Evolutionary conservation across 2,329 filamentous ascomycete genomes (phyloP).

Genomic region (Myriangium duriaei): DNA sequence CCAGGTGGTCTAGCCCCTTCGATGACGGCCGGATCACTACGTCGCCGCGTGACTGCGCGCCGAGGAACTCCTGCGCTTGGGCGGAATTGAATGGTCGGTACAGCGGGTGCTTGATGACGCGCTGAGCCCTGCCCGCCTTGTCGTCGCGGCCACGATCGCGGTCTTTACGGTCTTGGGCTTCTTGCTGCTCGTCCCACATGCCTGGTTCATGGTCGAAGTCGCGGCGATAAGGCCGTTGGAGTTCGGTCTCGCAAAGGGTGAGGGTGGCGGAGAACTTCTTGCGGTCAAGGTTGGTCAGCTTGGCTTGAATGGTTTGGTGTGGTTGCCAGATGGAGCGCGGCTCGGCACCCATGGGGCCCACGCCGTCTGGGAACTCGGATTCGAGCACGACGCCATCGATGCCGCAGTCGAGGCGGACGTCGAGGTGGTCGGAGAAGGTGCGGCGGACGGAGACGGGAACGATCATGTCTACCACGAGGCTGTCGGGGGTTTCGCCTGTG

Average conservation of each 20-base stretch:
- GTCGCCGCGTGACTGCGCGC: slow-evolving; percentile 73
- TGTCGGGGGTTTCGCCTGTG: slow-evolving; percentile 80
- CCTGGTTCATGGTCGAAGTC: slow-evolving; percentile 59
- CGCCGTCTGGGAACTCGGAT: slow-evolving; percentile 63
- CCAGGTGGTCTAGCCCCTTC: slow-evolving; percentile 88
- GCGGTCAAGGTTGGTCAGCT: slow-evolving; percentile 76
- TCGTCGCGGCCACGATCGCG: slow-evolving; percentile 77
- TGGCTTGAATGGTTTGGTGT: slow-evolving; percentile 78
- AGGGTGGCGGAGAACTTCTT: slow-evolving; percentile 75
- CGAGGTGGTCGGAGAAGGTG: slow-evolving; percentile 83
- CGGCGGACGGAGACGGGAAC: slow-evolving; percentile 79
- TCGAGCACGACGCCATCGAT: slow-evolving; percentile 80
- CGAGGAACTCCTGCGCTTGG: slow-evolving; percentile 87
- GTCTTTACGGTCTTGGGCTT: slow-evolving; percentile 65
- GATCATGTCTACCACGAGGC: slow-evolving; percentile 80
- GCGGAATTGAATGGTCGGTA: slow-evolving; percentile 88
- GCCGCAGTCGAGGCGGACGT: slow-evolving; percentile 86
- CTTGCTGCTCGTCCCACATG: slow-evolving; percentile 62
- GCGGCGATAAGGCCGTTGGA: slow-evolving; percentile 60
- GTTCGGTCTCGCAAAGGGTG: slow-evolving; percentile 67
- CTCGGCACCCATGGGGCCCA: slow-evolving; percentile 44
- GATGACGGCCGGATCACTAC: slow-evolving; percentile 92
- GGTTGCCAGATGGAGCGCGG: slow-evolving; percentile 54
- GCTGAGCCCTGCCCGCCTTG: slow-evolving; percentile 69
- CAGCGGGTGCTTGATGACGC: slow-evolving; percentile 94